Conservation (phyloP, 2,329 filamentous ascomycete species). For the Xylariaceae sp. region DNA sequence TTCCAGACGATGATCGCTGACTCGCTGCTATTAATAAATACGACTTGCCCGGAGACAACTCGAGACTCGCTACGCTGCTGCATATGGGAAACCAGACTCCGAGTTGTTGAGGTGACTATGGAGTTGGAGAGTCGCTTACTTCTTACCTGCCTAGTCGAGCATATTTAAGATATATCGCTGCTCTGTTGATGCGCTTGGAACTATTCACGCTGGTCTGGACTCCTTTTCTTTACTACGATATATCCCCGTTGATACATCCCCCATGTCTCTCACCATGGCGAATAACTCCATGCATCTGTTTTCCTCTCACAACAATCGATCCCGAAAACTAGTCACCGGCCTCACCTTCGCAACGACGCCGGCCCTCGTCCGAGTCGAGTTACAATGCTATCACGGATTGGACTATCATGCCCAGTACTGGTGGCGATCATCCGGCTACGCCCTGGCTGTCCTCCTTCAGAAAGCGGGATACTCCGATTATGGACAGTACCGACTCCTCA, state of each 20-base stretch:
- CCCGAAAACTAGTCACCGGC: background rate
- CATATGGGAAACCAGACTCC: too few relatives aligned
- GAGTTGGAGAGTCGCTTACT: too few relatives aligned
- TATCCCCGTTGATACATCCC: too few relatives aligned
- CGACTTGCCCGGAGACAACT: too few relatives aligned
- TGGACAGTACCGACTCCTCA: background rate
- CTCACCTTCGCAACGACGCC: background rate
- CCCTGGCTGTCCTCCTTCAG: constrained; percentile 1
- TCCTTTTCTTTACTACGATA: too few relatives aligned
- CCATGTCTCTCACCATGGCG: background rate
- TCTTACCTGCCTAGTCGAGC: too few relatives aligned
- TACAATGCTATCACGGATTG: background rate
- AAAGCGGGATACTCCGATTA: background rate
- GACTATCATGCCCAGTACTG: background rate
- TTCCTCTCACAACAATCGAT: background rate
- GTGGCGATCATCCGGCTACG: background rate
- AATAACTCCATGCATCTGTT: background rate
- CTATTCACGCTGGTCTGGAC: too few relatives aligned
- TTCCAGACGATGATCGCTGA: too few relatives aligned
- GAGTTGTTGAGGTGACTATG: too few relatives aligned
- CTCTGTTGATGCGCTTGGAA: too few relatives aligned
- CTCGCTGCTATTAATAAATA: background rate
- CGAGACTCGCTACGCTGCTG: too few relatives aligned
- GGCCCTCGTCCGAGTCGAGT: background rate
- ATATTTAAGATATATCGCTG: too few relatives aligned